Conservation (phyloP, 805 yeast genomes). For the Pichia thaimueangensis region DNA sequence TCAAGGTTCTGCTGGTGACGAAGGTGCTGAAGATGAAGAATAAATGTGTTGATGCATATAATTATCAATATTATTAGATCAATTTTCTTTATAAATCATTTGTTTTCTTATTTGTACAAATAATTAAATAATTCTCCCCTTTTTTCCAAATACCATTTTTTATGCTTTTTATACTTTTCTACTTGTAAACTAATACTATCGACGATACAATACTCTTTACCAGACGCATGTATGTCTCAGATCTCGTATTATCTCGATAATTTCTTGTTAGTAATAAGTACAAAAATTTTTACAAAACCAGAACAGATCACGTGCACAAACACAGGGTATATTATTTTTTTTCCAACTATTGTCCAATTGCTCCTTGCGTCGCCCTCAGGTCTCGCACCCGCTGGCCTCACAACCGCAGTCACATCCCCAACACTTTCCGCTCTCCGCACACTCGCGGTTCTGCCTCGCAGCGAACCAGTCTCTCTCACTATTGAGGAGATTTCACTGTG, state of each 20-base stretch:
- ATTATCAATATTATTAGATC: no score
- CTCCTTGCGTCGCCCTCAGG: no score
- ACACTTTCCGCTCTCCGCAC: no score
- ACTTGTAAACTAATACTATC: background rate
- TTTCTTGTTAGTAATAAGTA: no score
- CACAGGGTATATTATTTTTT: background rate
- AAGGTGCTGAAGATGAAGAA: conserved; percentile 57
- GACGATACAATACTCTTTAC: background rate
- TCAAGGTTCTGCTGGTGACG: conserved; percentile 61
- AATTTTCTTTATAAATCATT: no score
- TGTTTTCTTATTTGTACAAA: no score
- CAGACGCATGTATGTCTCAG: no score
- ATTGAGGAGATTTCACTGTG: conserved; percentile 6
- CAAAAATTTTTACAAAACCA: no score
- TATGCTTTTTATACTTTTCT: background rate
- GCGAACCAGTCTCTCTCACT: background rate
- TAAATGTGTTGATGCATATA: conserved; percentile 40
- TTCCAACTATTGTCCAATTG: no score
- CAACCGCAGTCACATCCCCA: background rate
- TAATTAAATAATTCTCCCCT: no score
- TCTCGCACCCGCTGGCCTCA: background rate
- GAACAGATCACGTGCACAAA: conserved; percentile 4
- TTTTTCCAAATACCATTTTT: conserved; percentile 11
- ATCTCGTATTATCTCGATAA: no score
- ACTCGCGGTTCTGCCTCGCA: background rate